Percentiles rank a stretch among this genome's conserved stretches.
Conservation (phyloP, 1,284 basidiomycete genomes). For the Malassezia sympodialis region DNA sequence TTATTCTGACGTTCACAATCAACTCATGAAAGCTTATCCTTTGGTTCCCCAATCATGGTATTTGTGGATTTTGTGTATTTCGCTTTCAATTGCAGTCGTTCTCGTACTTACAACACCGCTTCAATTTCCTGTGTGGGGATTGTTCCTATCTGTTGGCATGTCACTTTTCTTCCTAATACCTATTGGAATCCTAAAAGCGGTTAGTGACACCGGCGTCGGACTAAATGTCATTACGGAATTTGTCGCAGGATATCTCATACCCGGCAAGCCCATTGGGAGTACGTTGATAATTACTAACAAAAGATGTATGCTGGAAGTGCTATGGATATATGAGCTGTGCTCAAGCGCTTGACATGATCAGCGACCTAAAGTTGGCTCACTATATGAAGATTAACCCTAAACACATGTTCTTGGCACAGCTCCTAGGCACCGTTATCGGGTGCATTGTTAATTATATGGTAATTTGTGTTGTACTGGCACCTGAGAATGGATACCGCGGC, state of each 20-base stretch:
- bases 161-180: slow-evolving; percentile 49
- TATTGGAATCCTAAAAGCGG: slow-evolving; percentile 52
- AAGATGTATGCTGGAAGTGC: slow-evolving; percentile 47
- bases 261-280: slow-evolving; percentile 52
- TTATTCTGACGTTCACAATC: slow-evolving; percentile 45
- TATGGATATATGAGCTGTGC: slow-evolving; percentile 50
- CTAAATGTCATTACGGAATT: slow-evolving; percentile 51
- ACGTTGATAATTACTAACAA: not conserved
- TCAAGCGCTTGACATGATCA: slow-evolving; percentile 48
- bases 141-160: slow-evolving; percentile 51
- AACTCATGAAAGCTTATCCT: slow-evolving; percentile 43
- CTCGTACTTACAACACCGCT: slow-evolving; percentile 51
- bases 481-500: slow-evolving; percentile 32
- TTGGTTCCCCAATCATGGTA: slow-evolving; percentile 45
- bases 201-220: slow-evolving; percentile 51
- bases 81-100: slow-evolving; percentile 46
- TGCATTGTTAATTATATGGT: slow-evolving; percentile 50
- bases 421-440: slow-evolving; percentile 51
- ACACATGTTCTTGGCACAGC: slow-evolving; percentile 53
- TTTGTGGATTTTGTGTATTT: slow-evolving; percentile 29
- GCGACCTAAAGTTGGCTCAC: slow-evolving; percentile 51
- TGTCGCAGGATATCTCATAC: slow-evolving; percentile 51
- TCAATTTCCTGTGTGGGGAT: slow-evolving; percentile 52
- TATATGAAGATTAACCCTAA: slow-evolving; percentile 48
- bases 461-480: slow-evolving; percentile 49